Base-by-base conservation (phyloP, 2,329 filamentous ascomycete species). In the Balansia obtecta region DNA sequence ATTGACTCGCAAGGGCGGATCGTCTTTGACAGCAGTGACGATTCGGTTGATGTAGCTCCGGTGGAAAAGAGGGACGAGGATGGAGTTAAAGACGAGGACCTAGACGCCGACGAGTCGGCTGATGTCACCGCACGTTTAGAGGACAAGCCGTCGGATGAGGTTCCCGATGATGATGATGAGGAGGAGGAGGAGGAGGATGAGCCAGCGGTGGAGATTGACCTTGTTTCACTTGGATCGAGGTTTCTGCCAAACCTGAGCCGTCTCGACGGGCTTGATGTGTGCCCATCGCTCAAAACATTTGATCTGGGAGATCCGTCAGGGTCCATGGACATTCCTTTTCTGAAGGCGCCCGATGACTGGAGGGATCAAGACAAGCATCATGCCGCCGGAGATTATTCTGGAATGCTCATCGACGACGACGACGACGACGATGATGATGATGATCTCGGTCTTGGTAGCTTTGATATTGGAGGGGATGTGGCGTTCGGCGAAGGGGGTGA, bases 21-120 rank as follows among this genome's bases (percentile, higher is more conserved):
- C 54, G 90, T 98, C 5, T 98, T 98, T 63, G 93, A 98, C 69
- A 97, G 91, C 71, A 97, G 90, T 62, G 91, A 98, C 64, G 93
- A 97, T 64, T 68, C 77, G 18, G 77, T 72, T 15, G 79, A 83
- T 55, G 71, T 70, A 16, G 64, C 50, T 57, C 65, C 51, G 13
- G 56, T 59, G 6, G 59, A 58, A 16, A 66, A 64, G 54, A 63
- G 61, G 40, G 70, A 62, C 53, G 70, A 60, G 54, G 73, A 60
- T 16, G 69, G 70, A 43, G 67, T 66, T 34, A 65, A 68, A 34
- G 69, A 65, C 51, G 71, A 64, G 15, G 64, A 66, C 2, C 58
- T 63, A 7, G 64, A 66, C 9, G 56, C 60, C 6, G 64, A 65
- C 37, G 65, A 58, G 9, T n/a, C n/a, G n/a, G 60, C 51, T 10